These are phyloP conservation scores for Solidago caesia DNA, from an alignment of 129 eudicot species.

Conservation along the genomic window DNA sequence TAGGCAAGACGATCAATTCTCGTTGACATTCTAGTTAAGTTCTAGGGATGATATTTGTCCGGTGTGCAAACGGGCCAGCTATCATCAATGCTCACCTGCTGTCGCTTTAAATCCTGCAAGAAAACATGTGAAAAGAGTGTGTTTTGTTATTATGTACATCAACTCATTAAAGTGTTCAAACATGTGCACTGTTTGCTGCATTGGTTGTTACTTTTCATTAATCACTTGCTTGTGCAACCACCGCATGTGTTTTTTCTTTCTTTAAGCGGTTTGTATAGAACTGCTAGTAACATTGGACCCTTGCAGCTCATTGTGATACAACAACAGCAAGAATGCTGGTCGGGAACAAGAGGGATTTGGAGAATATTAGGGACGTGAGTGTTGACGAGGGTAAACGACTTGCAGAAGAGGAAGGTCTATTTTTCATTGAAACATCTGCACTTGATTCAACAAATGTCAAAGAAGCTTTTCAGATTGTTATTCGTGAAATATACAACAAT, in stretches of 20 bases:
- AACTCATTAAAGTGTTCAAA: neutral
- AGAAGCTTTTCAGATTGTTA: constrained; percentile 77
- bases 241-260: too few relatives aligned
- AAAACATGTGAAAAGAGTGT: neutral
- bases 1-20: too few relatives aligned
- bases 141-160: neutral
- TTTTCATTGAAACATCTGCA: constrained; percentile 91
- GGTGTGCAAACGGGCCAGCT: neutral
- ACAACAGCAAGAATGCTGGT: constrained; percentile 76
- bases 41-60: too few relatives aligned
- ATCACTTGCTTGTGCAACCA: too few relatives aligned
- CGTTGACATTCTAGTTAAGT: too few relatives aligned
- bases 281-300: neutral
- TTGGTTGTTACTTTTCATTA: neutral
- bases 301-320: constrained; percentile 88
- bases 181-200: neutral
- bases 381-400: constrained; percentile 69
- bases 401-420: constrained; percentile 83
- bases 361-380: constrained; percentile 71
- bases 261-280: neutral
- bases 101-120: neutral
- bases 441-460: constrained; percentile 73
- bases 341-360: constrained; percentile 83
- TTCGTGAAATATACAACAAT: constrained; percentile 61
- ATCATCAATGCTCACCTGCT: neutral